Evolutionary conservation across 2,329 filamentous ascomycete genomes (phyloP).

Genomic region (Magnaporthales sp.): DNA sequence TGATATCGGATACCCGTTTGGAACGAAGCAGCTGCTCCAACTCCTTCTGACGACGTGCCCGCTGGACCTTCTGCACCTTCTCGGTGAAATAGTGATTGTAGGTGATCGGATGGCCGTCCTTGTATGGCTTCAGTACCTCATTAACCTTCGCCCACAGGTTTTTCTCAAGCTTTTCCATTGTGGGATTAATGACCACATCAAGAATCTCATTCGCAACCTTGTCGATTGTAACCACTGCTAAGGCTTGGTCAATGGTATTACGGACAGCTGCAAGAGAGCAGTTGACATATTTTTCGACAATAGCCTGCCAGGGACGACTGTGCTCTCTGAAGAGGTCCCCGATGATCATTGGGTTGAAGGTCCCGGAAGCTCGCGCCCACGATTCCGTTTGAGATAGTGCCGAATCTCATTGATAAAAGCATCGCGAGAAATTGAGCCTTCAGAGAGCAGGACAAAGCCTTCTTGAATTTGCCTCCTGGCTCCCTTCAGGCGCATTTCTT

Average conservation of each 20-base stretch:
- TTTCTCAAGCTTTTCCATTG: slow-evolving; percentile 12
- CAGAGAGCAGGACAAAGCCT: no score
- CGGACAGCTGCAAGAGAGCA: slow-evolving; percentile 13
- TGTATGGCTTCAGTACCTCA: slow-evolving; percentile 18
- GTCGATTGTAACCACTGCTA: slow-evolving; percentile 14
- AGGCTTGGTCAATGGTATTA: slow-evolving; percentile 10
- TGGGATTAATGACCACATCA: slow-evolving; percentile 11
- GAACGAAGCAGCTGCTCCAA: not conserved
- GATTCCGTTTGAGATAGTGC: slow-evolving; percentile 15
- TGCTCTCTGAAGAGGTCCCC: slow-evolving; percentile 23
- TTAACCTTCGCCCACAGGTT: slow-evolving; percentile 14
- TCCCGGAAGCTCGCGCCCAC: slow-evolving; percentile 25
- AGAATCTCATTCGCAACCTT: slow-evolving; percentile 11
- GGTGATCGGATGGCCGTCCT: slow-evolving; percentile 25
- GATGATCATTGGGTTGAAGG: slow-evolving; percentile 24
- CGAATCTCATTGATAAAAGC: slow-evolving; percentile 16
- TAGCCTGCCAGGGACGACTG: slow-evolving; percentile 19
- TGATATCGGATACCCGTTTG: not conserved
- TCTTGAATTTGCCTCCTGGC: not conserved
- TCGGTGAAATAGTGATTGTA: slow-evolving; percentile 28
- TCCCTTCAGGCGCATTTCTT: slow-evolving; percentile 31
- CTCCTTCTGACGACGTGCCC: not conserved
- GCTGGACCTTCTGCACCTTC: slow-evolving; percentile 20
- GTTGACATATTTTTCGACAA: slow-evolving; percentile 11
- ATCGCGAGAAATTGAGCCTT: not conserved